Evolutionary conservation across 2,329 filamentous ascomycete genomes (phyloP).

Genomic region (Fusarium duplospermum): DNA sequence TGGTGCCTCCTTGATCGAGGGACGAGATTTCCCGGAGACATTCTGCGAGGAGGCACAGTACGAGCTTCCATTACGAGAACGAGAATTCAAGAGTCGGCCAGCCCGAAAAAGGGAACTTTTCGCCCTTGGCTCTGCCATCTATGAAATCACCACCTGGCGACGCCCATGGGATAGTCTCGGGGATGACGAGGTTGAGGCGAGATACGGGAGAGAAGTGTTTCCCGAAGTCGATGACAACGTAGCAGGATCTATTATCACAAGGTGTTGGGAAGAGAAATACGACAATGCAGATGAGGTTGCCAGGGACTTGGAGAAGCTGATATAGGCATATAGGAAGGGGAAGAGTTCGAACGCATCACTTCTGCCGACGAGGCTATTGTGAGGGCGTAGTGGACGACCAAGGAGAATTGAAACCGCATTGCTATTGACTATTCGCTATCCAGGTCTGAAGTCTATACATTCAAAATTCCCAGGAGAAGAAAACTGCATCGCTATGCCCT

Average conservation of each 20-base stretch:
- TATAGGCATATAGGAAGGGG: too few species aligned
- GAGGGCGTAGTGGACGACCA: too few species aligned
- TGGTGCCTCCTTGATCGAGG: not conserved
- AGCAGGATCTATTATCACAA: not conserved
- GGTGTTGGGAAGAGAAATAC: not conserved
- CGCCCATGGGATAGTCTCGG: not conserved
- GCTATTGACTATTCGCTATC: too few species aligned
- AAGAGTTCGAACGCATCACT: not conserved
- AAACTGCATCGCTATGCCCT: too few species aligned
- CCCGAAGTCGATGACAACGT: not conserved
- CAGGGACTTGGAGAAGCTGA: not conserved
- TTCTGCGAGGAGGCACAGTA: not conserved
- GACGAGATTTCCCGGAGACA: not conserved
- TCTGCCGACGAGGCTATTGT: too few species aligned
- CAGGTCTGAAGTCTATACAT: too few species aligned
- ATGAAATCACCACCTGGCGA: constrained; percentile 4
- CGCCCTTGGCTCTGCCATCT: constrained; percentile 4
- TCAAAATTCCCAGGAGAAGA: too few species aligned
- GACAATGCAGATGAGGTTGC: not conserved
- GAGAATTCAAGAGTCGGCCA: not conserved
- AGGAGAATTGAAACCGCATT: too few species aligned
- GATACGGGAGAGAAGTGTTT: not conserved
- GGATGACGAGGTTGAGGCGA: not conserved
- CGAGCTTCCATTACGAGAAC: constrained; percentile 1
- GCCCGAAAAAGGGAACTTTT: not conserved